Percentiles rank a stretch among this genome's conserved stretches.
Evolutionary conservation across 2,329 filamentous ascomycete genomes (phyloP).

Genomic region (Sordariomycetes sp.): DNA sequence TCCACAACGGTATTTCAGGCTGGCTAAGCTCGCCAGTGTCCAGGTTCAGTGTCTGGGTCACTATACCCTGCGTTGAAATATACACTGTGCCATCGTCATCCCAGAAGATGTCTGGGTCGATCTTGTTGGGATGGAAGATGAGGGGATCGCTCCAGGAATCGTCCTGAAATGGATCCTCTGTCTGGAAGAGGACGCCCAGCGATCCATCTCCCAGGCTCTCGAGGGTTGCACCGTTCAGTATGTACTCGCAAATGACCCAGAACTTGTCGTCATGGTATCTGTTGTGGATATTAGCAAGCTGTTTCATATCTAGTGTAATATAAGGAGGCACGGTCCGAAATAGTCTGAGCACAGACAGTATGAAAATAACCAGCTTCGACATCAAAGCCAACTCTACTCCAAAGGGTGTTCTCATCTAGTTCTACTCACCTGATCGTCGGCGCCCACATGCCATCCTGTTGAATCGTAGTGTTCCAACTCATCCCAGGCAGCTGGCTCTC

Average conservation of each 20-base stretch:
- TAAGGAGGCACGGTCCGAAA: no score
- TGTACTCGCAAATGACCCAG: constrained; percentile 25
- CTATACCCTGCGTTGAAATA: constrained; percentile 9
- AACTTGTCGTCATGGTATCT: constrained; percentile 30
- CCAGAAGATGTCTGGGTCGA: constrained; percentile 12
- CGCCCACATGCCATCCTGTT: constrained; percentile 32
- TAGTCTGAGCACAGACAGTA: no score
- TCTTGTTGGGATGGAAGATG: constrained; percentile 9
- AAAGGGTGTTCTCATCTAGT: no score
- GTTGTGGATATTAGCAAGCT: no score
- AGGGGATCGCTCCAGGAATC: constrained; percentile 26
- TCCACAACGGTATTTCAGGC: constrained; percentile 29
- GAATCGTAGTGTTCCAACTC: constrained; percentile 5
- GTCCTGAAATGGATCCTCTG: constrained; percentile 26
- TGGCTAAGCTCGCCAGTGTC: constrained; percentile 22
- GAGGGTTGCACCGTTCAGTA: constrained; percentile 17
- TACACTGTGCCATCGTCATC: constrained; percentile 16
- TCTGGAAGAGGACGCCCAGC: constrained; percentile 31
- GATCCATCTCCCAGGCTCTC: no score
- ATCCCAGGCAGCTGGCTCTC: constrained; percentile 28
- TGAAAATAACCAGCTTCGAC: no score
- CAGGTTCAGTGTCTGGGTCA: constrained; percentile 19
- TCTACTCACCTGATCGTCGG: constrained; percentile 32
- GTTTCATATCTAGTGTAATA: no score
- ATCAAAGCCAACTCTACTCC: no score